Evolutionary conservation across 352 stramenopile species (phyloP).

Genomic region (Pythium biforme): DNA sequence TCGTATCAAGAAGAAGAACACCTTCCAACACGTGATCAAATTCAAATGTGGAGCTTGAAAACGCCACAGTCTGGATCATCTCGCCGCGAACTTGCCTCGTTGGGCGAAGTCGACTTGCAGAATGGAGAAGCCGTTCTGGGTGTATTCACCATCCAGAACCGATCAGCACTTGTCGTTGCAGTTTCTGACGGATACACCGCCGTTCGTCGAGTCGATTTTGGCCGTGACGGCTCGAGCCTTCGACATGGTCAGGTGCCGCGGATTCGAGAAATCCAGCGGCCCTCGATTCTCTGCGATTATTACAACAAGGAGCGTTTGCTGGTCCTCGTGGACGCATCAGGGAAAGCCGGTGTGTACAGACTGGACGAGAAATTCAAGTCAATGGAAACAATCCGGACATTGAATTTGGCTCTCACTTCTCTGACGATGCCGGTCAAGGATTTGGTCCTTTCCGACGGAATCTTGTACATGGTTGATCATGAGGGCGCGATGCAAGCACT

Average conservation of each 20-base stretch:
- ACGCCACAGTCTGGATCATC: neutral
- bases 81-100: neutral
- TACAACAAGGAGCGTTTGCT: conserved; percentile 13
- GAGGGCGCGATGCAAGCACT: conserved; percentile 5
- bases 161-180: neutral
- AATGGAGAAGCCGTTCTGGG: neutral
- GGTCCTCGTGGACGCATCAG: neutral
- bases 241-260: neutral
- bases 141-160: neutral
- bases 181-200: neutral
- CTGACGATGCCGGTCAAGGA: neutral
- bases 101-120: neutral
- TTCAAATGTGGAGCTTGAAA: neutral
- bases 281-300: neutral
- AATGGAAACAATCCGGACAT: conserved; percentile 6
- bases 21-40: neutral
- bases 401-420: neutral
- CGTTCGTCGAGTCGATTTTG: neutral
- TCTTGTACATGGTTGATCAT: conserved; percentile 11
- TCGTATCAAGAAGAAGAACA: conserved; percentile 2
- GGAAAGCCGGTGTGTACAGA: conserved; percentile 3
- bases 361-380: conserved; percentile 10
- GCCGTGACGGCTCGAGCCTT: neutral
- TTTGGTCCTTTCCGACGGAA: conserved; percentile 3
- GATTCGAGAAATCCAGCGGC: neutral